phyloP scores from a whole-genome alignment of 768 basidiomycete genomes.

The Boletus speciosus region DNA sequence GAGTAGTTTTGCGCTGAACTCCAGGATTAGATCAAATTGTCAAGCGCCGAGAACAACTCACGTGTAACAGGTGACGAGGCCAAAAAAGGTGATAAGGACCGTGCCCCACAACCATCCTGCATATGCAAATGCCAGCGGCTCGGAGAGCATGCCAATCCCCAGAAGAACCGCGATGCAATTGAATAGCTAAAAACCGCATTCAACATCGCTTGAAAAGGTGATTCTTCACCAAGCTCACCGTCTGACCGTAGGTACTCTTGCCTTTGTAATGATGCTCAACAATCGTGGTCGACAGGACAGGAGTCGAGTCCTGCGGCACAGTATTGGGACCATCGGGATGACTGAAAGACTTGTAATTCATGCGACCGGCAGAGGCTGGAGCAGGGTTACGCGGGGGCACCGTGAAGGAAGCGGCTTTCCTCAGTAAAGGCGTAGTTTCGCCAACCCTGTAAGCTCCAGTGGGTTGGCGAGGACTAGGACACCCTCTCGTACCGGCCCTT shows the following conservation, averaged over 20 bases:
- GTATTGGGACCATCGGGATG: background rate
- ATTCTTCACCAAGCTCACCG: conserved; percentile 38
- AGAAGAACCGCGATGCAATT: conserved; percentile 84
- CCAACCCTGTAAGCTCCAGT: background rate
- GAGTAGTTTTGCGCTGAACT: conserved; percentile 76
- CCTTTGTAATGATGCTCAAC: conserved; percentile 39
- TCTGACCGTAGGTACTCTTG: conserved; percentile 71
- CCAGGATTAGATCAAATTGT: conserved; percentile 1
- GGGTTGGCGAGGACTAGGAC: background rate
- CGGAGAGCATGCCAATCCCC: conserved; percentile 86
- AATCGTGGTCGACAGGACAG: background rate
- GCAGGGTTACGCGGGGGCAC: conserved; percentile 7
- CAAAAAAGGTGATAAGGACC: conserved; percentile 70
- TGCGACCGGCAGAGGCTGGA: background rate
- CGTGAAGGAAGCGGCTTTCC: conserved; percentile 37
- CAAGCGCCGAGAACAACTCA: conserved; percentile 36
- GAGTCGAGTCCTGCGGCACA: conserved; percentile 1
- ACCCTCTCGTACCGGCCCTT: conserved; percentile 16
- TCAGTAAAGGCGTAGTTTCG: conserved; percentile 41
- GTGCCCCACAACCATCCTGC: conserved; percentile 86
- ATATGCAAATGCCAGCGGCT: conserved; percentile 88
- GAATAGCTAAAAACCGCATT: conserved; percentile 56
- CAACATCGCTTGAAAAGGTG: background rate
- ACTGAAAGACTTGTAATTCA: background rate
- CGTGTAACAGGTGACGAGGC: conserved; percentile 85